phyloP scores from a whole-genome alignment of 108 stramenopile species.

The Pseudonitzschia pungens region DNA sequence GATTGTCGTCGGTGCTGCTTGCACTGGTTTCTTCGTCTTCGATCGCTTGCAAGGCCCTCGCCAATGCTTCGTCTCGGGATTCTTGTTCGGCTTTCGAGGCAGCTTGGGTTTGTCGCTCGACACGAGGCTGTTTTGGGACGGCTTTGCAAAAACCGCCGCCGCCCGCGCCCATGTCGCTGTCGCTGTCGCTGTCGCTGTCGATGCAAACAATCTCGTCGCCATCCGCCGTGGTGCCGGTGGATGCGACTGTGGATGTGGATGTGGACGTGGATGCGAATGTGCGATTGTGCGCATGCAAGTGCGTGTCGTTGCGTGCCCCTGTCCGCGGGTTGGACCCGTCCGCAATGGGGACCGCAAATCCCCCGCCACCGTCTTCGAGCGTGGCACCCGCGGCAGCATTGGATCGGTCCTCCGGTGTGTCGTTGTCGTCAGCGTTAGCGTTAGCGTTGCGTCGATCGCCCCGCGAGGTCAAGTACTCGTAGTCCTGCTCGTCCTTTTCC shows the following conservation, averaged over 20 bases:
- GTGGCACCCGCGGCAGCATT: neutral
- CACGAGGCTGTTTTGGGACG: neutral
- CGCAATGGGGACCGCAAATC: slow-evolving; percentile 42
- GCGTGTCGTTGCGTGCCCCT: no score
- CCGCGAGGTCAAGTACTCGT: neutral
- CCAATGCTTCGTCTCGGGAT: slow-evolving; percentile 36
- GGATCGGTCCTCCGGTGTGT: neutral
- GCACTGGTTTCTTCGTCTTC: slow-evolving; percentile 7
- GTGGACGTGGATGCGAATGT: no score
- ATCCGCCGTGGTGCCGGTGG: neutral
- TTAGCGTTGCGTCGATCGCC: no score
- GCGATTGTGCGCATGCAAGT: no score
- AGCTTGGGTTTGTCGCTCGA: neutral
- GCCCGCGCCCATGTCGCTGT: neutral
- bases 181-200: slow-evolving; percentile 12
- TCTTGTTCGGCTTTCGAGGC: slow-evolving; percentile 25
- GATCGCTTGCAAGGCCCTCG: slow-evolving; percentile 32
- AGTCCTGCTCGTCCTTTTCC: neutral
- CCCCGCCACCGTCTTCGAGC: slow-evolving; percentile 23
- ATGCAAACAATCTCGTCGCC: neutral
- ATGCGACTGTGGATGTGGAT: no score
- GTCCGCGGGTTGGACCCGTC: neutral
- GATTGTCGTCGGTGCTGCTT: neutral
- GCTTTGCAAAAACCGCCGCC: neutral
- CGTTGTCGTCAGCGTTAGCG: neutral